Evolutionary conservation across 306 rosid genomes (phyloP), one percentile per base, ranked within the genome.

Genomic region (Inga laurina): DNA sequence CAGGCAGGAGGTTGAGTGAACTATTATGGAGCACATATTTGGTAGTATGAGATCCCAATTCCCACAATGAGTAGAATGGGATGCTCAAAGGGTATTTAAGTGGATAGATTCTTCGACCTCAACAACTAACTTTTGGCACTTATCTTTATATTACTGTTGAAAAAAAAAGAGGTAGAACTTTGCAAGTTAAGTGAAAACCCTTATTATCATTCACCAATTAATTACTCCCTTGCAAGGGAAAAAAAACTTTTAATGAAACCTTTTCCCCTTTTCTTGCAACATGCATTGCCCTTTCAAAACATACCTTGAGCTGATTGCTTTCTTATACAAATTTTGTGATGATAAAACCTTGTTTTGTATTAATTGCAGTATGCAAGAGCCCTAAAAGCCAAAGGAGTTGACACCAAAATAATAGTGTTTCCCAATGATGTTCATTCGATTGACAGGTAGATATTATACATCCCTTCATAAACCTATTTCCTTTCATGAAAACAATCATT

Each of bases 311-410:
- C 75, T 45, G 16, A 75, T 79, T 84, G 65, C 80, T 66, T 79
- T 79, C 35, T 75, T 52, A 57, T 76, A 54, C 74, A 76, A 71
- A 44, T 56, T 13, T 4, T 46, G 4, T 72, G 45, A 76, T n/a
- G n/a, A 73, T 57, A 49, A 75, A 78, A 62, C 59, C 27, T 56
- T 54, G 30, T 81, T 14, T 64, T 86, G 87, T 83, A 82, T 76
- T 52, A 76, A 85, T 35, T 85, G 87, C 59, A 96, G 98, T 96
- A 87, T 88, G 97, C 94, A 10, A 90, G 97, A 83, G 98, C 97
- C 19, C 78, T 96, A 76, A 92, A 83, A 85, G 97, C 91, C 84
- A 96, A 86, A 89, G 97, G 94, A 88, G 94, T 78, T n/a, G 84
- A 76, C 57, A 90, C 82, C 51, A 96, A 93, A 90, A 78, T 90